phyloP scores from a whole-genome alignment of 2,329 filamentous ascomycete genomes.

The Ophiosphaerella narmari region DNA sequence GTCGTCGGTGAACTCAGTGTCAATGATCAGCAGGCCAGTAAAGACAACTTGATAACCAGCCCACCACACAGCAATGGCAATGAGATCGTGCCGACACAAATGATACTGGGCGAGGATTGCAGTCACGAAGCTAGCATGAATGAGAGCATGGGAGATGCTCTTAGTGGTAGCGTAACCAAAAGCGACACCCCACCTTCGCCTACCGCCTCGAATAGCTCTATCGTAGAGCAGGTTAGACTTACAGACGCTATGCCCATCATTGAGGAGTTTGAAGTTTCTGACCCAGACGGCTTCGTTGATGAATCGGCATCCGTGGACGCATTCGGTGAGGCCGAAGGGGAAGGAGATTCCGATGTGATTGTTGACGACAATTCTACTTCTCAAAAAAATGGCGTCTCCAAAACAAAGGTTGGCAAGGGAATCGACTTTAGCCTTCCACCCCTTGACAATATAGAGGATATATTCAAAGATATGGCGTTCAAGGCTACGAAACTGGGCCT shows the following conservation, averaged over 20 bases:
- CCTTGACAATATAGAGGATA: constrained; percentile 52
- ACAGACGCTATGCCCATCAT: background rate
- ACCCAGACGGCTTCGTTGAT: background rate
- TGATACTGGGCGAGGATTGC: no score
- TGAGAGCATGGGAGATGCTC: no score
- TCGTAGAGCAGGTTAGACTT: background rate
- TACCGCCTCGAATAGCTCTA: no score
- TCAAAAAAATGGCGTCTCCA: background rate
- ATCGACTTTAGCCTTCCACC: constrained; percentile 51
- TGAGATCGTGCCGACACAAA: no score
- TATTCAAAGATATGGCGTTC: constrained; percentile 55
- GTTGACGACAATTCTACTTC: background rate
- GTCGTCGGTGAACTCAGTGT: no score
- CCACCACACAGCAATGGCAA: no score
- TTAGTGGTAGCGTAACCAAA: no score
- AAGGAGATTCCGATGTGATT: background rate
- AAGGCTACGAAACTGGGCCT: constrained; percentile 45
- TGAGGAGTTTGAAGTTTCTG: background rate
- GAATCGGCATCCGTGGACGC: background rate
- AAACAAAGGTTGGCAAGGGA: constrained; percentile 13
- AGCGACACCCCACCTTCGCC: no score
- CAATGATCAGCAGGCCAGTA: no score
- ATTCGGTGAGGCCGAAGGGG: constrained; percentile 2
- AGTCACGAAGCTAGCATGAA: no score
- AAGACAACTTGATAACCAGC: no score